Evolutionary conservation across 805 yeast genomes (phyloP).

Genomic region (Candida sithepensis): DNA sequence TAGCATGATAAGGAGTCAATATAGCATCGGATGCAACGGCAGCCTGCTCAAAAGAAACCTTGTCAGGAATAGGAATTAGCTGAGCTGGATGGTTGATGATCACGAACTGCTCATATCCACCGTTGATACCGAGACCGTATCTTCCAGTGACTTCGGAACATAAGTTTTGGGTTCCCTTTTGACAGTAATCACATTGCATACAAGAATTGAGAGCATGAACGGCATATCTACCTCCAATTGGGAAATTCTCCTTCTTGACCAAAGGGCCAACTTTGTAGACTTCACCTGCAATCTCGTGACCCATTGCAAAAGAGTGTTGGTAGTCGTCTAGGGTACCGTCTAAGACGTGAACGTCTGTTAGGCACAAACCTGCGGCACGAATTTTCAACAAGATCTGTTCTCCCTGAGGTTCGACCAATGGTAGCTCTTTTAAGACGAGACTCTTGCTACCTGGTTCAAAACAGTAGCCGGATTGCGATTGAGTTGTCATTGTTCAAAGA

Average conservation of each 20-base stretch:
- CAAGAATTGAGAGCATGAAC: constrained; percentile 23
- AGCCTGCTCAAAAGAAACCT: constrained; percentile 27
- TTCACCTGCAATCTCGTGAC: constrained; percentile 31
- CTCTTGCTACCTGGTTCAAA: constrained; percentile 8
- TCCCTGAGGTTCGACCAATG: constrained; percentile 7
- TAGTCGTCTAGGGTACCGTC: constrained; percentile 16
- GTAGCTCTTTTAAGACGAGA: constrained; percentile 4
- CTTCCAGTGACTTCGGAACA: constrained; percentile 14
- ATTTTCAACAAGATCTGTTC: constrained; percentile 11
- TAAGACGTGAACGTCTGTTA: constrained; percentile 38
- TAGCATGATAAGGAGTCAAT: constrained; percentile 33
- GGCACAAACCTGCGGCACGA: constrained; percentile 32
- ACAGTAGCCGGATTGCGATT: constrained; percentile 5
- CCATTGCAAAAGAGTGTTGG: constrained; percentile 21
- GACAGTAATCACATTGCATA: constrained; percentile 24
- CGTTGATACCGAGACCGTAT: constrained; percentile 29
- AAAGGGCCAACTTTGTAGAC: constrained; percentile 16
- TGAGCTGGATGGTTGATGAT: constrained; percentile 15
- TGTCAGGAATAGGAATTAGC: constrained; percentile 27
- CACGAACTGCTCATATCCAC: constrained; percentile 32
- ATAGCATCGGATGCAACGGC: constrained; percentile 33
- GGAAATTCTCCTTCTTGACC: constrained; percentile 3
- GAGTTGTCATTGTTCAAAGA: neutral
- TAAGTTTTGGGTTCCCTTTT: constrained; percentile 26
- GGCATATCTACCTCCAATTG: constrained; percentile 15